Evolutionary conservation across 1,139 yeast genomes (phyloP), one percentile per base, ranked within the genome.

Genomic region (Suhomyces taliae): DNA sequence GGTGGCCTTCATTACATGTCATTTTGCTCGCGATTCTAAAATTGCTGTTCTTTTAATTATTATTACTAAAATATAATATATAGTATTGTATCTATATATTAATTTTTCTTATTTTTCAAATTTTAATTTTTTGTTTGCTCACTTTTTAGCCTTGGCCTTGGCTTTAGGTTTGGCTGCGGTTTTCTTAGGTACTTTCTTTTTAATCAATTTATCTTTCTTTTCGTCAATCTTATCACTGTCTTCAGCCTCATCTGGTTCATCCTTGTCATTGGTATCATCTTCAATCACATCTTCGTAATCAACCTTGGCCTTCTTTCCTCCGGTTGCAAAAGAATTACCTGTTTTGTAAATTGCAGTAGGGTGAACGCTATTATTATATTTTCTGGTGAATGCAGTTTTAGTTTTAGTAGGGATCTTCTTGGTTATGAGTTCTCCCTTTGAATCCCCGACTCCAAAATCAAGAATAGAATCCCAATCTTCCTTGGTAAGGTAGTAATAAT

Each of bases 381-480:
- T 81, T 55, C 96, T 75, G 0, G 99, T 95, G 64, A 93, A 90
- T 9, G 90, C 85, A 6, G 95, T 72, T 62, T 95, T 95, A 19
- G 83, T 84, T 32, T 83, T 77, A 1, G 96, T 79, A 10, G 93
- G 82, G 6, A 95, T 76, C 55, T 80, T 78, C 64, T 88, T 88
- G 41, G 81, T 58, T 9, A 72, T 55, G 1, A 65, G 61, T 2
- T 76, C 79, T 3, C 66, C 68, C 34, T 82, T 79, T 50, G 65
- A 61, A 32, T 72, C 67, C 0, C 96, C 96, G 12, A 90, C 84
- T 24, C 90, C 85, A 53, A 90, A 80, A 52, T 90, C 97, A 76
- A 89, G 72, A 15, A 95, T 71, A 31, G 78, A 79, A 59, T 91
- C 98, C 90, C 95, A 93, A 66, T 93, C 98, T 49, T 91, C 97